phyloP scores from a whole-genome alignment of 129 eudicot species.

The Pittosporum tobira region DNA sequence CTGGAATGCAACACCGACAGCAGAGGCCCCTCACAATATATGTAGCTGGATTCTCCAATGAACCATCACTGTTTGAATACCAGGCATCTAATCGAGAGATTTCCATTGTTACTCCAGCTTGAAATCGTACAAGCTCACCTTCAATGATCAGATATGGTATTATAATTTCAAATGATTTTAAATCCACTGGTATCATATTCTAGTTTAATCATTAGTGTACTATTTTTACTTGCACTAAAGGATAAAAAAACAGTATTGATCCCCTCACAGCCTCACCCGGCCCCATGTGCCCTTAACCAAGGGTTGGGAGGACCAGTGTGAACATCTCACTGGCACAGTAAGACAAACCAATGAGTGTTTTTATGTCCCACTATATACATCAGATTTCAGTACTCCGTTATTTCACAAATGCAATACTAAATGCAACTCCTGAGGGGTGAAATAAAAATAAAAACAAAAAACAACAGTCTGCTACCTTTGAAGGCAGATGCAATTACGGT shows the following conservation, averaged over 20 bases:
- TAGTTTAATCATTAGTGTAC: too few relatives aligned
- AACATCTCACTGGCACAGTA: too few relatives aligned
- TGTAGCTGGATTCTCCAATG: conserved; percentile 68
- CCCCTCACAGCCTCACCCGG: not conserved
- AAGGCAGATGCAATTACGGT: conserved; percentile 76
- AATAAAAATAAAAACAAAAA: too few relatives aligned
- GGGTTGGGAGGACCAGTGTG: not conserved
- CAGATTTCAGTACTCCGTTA: not conserved
- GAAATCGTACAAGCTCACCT: conserved; percentile 91
- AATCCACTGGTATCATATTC: too few relatives aligned
- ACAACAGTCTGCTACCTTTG: conserved; percentile 44
- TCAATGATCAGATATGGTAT: conserved; percentile 2
- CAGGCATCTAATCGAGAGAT: conserved; percentile 89
- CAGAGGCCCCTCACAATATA: conserved; percentile 84
- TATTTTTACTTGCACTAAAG: not conserved
- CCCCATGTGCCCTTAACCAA: too few relatives aligned
- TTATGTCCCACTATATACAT: not conserved
- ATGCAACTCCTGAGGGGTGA: not conserved
- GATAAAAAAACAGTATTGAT: too few relatives aligned
- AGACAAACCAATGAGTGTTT: not conserved
- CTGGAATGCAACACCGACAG: conserved; percentile 86
- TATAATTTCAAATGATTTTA: not conserved
- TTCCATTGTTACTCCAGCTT: conserved; percentile 93
- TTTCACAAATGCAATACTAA: not conserved
- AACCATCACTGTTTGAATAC: conserved; percentile 66